These are phyloP conservation scores for Fusarium devonianum DNA, from an alignment of 2,329 filamentous ascomycete species.

Conservation along the genomic window DNA sequence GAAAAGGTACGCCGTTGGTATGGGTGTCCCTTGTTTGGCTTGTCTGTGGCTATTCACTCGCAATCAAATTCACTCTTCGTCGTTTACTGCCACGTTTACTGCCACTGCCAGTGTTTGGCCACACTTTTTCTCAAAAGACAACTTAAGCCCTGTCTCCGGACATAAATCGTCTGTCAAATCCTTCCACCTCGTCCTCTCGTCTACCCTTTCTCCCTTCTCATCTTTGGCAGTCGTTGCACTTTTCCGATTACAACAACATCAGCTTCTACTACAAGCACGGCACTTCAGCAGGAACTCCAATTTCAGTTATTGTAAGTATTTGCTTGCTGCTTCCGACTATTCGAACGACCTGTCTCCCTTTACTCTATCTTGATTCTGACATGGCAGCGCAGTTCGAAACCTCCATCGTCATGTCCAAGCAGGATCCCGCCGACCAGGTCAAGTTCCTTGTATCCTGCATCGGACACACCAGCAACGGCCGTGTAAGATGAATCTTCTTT, in stretches of 20 bases:
- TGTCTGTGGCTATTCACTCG: conserved; percentile 5
- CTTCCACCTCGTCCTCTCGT: neutral
- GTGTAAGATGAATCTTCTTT: conserved; percentile 52
- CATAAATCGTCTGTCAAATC: neutral
- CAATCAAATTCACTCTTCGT: neutral
- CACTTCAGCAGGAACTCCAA: conserved; percentile 4
- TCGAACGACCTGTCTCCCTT: too few relatives aligned
- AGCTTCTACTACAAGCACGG: neutral
- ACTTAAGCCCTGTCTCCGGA: neutral
- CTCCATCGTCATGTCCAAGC: conserved; percentile 56
- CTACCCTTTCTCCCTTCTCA: neutral
- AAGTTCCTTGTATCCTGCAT: conserved; percentile 73
- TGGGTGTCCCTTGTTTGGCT: conserved; percentile 13
- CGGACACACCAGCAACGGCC: conserved; percentile 64
- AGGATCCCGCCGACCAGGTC: conserved; percentile 64
- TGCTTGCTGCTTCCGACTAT: too few relatives aligned
- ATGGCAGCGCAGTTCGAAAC: conserved; percentile 17
- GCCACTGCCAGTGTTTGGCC: neutral
- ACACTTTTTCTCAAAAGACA: neutral
- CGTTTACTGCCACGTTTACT: too few relatives aligned
- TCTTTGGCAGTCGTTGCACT: neutral
- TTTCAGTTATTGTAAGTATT: neutral
- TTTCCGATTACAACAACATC: conserved; percentile 1
- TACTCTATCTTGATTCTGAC: conserved; percentile 5
- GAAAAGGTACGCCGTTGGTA: too few relatives aligned